Percentiles rank a stretch among this genome's conserved stretches.
Conservation (phyloP, 202 grass and related monocot genomes). For the Dendrocalamus latiflorus region DNA sequence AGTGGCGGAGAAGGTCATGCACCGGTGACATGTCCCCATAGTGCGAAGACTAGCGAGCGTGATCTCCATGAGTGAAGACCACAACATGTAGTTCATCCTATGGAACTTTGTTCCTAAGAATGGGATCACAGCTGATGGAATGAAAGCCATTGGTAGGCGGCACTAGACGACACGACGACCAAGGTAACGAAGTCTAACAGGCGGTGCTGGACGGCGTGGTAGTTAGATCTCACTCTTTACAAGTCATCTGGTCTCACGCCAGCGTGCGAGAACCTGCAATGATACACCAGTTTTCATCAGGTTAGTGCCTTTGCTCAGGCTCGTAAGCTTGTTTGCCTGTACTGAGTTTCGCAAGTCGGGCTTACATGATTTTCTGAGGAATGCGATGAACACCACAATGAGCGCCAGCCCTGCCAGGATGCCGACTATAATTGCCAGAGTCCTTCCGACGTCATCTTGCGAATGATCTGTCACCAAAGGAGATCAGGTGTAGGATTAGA, state of each 20-base stretch:
- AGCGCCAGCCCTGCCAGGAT: conserved; percentile 71
- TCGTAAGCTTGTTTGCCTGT: background rate
- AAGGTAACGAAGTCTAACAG: too few relatives aligned
- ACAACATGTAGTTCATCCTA: too few relatives aligned
- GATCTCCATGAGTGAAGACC: too few relatives aligned
- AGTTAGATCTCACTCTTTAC: background rate
- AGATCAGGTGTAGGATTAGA: background rate
- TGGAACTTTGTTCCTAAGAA: too few relatives aligned
- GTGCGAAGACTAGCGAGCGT: too few relatives aligned
- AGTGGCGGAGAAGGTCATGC: too few relatives aligned
- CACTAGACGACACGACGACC: rapidly evolving
- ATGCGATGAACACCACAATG: conserved; percentile 84
- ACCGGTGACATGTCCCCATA: too few relatives aligned
- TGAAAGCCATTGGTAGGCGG: too few relatives aligned
- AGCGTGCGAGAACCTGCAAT: conserved; percentile 17
- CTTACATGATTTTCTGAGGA: conserved; percentile 63
- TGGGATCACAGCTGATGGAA: too few relatives aligned
- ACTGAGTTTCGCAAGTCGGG: background rate
- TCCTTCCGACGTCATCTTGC: conserved; percentile 70
- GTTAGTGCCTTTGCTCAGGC: background rate
- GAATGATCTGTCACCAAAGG: conserved; percentile 44
- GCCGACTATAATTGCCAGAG: conserved; percentile 71
- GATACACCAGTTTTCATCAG: background rate
- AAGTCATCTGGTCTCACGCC: background rate
- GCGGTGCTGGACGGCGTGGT: too few relatives aligned